A percentile compares a stretch with the other conserved stretches of the same genome.
These are phyloP conservation scores for Plectosphaerella plurivora DNA, from an alignment of 2,329 filamentous ascomycete species.

Conservation along the genomic window DNA sequence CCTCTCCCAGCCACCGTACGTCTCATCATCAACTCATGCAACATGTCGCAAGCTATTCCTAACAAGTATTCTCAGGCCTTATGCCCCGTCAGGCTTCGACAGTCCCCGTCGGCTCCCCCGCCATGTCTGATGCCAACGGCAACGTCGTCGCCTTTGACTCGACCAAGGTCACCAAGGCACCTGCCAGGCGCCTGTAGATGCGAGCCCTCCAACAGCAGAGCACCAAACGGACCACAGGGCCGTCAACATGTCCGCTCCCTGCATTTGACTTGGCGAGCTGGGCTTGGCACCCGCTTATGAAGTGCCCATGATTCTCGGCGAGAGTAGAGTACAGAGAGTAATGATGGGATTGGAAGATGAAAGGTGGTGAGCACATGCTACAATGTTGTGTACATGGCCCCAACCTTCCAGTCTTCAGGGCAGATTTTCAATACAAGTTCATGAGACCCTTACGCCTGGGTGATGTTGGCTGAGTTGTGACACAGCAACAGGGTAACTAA, in stretches of 20 bases:
- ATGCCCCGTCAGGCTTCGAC: slow-evolving; percentile 23
- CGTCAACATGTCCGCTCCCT: neutral
- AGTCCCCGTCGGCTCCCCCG: slow-evolving; percentile 30
- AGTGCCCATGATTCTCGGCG: neutral
- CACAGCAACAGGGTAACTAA: too few species aligned
- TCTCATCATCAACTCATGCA: slow-evolving; percentile 11
- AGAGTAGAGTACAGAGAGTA: neutral
- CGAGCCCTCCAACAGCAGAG: neutral
- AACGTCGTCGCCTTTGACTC: slow-evolving; percentile 41
- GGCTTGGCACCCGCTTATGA: too few species aligned
- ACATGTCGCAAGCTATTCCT: neutral
- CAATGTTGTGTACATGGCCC: neutral
- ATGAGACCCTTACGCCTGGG: neutral
- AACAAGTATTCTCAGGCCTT: slow-evolving; percentile 18
- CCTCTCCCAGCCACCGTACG: slow-evolving; percentile 14
- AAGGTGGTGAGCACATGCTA: neutral
- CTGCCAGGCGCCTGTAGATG: neutral
- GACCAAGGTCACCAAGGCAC: slow-evolving; percentile 25
- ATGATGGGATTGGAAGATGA: neutral
- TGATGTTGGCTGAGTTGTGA: too few species aligned
- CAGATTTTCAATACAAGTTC: neutral
- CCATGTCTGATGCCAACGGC: slow-evolving; percentile 43
- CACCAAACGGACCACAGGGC: neutral
- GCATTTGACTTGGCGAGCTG: neutral
- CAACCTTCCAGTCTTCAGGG: neutral